Evolutionary conservation across 2,329 filamentous ascomycete genomes (phyloP), one percentile per base, ranked within the genome.

Genomic region (Zasmidium citrigriseum): DNA sequence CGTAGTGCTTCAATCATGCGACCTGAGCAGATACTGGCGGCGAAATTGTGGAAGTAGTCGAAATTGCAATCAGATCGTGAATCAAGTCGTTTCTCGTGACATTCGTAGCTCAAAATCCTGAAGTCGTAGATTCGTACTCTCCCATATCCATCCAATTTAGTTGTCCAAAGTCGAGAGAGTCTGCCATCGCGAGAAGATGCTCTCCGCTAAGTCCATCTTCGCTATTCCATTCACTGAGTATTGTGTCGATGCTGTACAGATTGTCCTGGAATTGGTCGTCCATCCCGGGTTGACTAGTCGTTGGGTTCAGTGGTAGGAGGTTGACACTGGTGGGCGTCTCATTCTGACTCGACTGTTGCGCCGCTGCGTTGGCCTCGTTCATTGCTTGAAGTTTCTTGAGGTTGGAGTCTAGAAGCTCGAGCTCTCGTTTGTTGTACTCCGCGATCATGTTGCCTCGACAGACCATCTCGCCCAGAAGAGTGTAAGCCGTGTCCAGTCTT

Each of bases 381-480:
- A 48, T 48, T 21, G 38, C 52, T 18, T 46, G 44, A 5, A 49
- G 38, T 9, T 23, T 47, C 20, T 21, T 50, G 10, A 56, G 38
- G 34, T 49, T 50, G 20, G 12, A 9, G 23, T 64, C 59, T 20
- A 67, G 52, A n/a, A 60, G 61, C 20, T 63, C 54, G n/a, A 67
- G 55, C 38, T 67, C 64, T 46, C 57, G 52, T 47, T 60, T 62
- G 29, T 64, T 61, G 45, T 63, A 62, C 3, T 52, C 59, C 9
- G 65, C 65, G n/a, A 65, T 59, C 7, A 58, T 50, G 47, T 67
- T 67, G 22, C 63, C 63, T 22, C 62, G 52, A 12, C 54, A 49
- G 14, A 55, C 57, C 63, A 67, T 67, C 45, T 66, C 65, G n/a
- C 60, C 57, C 18, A 67, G 55, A 18, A 66, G 47, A n/a, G 49